phyloP scores from a whole-genome alignment of 2,329 filamentous ascomycete species.

The Aureobasidium melanogenum region DNA sequence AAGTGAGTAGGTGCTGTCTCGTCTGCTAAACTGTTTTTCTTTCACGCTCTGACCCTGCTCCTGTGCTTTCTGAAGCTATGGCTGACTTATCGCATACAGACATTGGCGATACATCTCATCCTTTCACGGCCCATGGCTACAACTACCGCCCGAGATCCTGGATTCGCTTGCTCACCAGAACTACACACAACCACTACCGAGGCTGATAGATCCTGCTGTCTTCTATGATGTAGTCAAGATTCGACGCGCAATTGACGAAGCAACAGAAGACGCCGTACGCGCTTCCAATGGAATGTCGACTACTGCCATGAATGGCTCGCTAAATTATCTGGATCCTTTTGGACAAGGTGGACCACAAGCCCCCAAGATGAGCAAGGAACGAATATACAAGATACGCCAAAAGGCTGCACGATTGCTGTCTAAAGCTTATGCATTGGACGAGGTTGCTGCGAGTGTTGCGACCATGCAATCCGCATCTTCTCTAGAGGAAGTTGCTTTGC shows the following conservation, averaged over 20 bases:
- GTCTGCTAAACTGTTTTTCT: neutral
- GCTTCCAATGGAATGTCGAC: slow-evolving; percentile 66
- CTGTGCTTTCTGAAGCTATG: neutral
- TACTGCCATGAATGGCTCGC: slow-evolving; percentile 50
- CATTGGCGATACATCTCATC: slow-evolving; percentile 81
- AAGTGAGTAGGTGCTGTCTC: slow-evolving; percentile 45
- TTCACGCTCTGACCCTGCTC: neutral
- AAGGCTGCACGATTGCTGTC: slow-evolving; percentile 70
- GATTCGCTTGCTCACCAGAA: slow-evolving; percentile 72
- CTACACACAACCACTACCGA: slow-evolving; percentile 66
- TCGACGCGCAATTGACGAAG: slow-evolving; percentile 68
- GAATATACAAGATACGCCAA: slow-evolving; percentile 71
- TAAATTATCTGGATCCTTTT: slow-evolving; percentile 40
- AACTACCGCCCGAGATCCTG: slow-evolving; percentile 69
- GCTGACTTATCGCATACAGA: slow-evolving; percentile 35
- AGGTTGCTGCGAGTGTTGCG: slow-evolving; percentile 73
- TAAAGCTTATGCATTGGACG: slow-evolving; percentile 69
- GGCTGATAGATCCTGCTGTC: slow-evolving; percentile 67
- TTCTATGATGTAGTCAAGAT: slow-evolving; percentile 83
- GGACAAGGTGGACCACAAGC: slow-evolving; percentile 42
- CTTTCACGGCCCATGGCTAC: slow-evolving; percentile 76
- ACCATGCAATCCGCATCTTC: slow-evolving; percentile 75
- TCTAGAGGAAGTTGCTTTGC: slow-evolving; percentile 64
- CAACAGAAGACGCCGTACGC: slow-evolving; percentile 66
- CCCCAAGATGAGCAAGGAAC: slow-evolving; percentile 63